Evolutionary conservation across 2,329 filamentous ascomycete genomes (phyloP), one percentile per base, ranked within the genome.

Genomic region (Aspergillus proliferans): DNA sequence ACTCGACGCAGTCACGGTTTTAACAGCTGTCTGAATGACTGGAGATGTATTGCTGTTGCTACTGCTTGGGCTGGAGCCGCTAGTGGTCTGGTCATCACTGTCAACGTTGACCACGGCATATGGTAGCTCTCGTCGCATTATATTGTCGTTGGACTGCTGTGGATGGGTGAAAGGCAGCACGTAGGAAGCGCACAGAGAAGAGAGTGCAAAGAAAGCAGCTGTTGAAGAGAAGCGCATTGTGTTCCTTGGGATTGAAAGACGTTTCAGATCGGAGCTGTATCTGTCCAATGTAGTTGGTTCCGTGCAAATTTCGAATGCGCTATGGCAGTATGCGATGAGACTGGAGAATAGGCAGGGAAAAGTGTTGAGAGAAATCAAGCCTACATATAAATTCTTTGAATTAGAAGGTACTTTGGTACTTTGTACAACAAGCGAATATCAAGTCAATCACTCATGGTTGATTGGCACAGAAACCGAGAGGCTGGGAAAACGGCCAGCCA

Each of bases 41-140:
- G 57, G 57, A 18, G 55, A 56, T 53, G 43, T 47, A 14, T 45
- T 54, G 1, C 48, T 42, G 38, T 7, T 40, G 5, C 10, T 40
- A 10, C 12, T 36, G n/a, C n/a, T 40, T 6, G 18, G 8, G 5
- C 19, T 12, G 38, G 3, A 15, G 38, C 10, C 14, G 18, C 18
- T 19, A 40, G 6, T 36, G n/a, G 6, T 18, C 14, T 18, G 14
- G n/a, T 36, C 26, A 1, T 54, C 50, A 18, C 62, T 64, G 21
- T 58, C 65, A 18, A 66, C 66, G 51, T 67, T 67, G 51, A 68
- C 65, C 19, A 69, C 56, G 1, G 58, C 52, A 46, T 68, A 69
- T 2, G 51, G 46, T 24, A 51, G 46, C 34, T 58, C 52, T 47
- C 64, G 58, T 48, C 62, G 63, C 46, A 54, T 49, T 21, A 63